Evolutionary conservation across 768 basidiomycete genomes (phyloP).

Genomic region (Suillus sp.): DNA sequence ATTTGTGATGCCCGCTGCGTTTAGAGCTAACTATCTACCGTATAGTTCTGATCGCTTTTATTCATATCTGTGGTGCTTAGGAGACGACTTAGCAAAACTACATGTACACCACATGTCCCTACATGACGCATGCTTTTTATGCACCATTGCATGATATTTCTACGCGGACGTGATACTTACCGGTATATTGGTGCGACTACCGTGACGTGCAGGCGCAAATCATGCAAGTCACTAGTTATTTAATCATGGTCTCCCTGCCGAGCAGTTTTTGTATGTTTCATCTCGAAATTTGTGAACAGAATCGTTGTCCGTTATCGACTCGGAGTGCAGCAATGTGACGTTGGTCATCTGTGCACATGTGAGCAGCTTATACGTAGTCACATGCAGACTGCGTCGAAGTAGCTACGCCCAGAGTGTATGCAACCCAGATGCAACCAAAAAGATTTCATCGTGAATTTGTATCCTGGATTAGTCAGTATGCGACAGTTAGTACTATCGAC

Average conservation of each 20-base stretch:
- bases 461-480: too few species aligned
- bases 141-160: slow-evolving; percentile 19
- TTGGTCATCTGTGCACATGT: not conserved
- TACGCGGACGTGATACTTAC: not conserved
- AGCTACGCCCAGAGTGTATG: too few species aligned
- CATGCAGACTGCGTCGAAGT: too few species aligned
- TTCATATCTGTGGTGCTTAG: slow-evolving; percentile 18
- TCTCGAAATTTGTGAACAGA: not conserved
- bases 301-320: not conserved
- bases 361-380: not conserved
- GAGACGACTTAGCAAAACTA: slow-evolving; percentile 34
- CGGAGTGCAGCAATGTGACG: not conserved
- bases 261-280: not conserved
- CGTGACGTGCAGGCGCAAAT: not conserved
- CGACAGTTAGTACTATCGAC: too few species aligned
- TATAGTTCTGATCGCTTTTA: slow-evolving; percentile 38
- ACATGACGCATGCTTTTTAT: slow-evolving; percentile 30
- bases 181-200: not conserved
- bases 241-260: not conserved
- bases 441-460: too few species aligned
- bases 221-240: not conserved
- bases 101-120: slow-evolving; percentile 41
- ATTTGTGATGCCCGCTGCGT: not conserved
- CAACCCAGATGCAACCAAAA: too few species aligned
- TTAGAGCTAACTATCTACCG: slow-evolving; percentile 12